Base-by-base conservation (phyloP, 1,284 basidiomycete genomes). In the Cryptococcus jaspeensis region DNA sequence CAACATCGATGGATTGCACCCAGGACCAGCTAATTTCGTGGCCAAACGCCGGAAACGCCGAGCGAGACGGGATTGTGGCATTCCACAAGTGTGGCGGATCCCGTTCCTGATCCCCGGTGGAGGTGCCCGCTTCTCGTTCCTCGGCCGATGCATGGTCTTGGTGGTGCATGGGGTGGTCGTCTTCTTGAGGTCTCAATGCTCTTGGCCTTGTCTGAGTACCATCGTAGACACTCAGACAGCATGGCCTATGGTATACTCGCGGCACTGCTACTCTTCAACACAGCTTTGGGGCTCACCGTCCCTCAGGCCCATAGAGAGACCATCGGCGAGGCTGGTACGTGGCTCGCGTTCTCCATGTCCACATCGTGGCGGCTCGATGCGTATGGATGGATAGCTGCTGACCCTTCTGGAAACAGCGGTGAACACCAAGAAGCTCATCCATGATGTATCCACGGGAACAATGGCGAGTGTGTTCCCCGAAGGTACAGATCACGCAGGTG, bases 381-480 rank as follows among this genome's bases (percentile, higher is more conserved):
- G n/a, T n/a, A n/a, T n/a, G n/a, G n/a, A n/a, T n/a, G n/a, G n/a
- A n/a, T n/a, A n/a, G 22, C 8, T 39, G 25, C 23, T 28, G 20
- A 35, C 9, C 39, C 46, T 23, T 35, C n/a, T 18, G 41, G 23
- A 43, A 5, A 15, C 53, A 70, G 70, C 67, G 36, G 43, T 38
- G 11, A 58, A 67, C 52, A 63, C 60, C 8, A 66, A 66, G 49
- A 39, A 52, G 23, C 52, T 74, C 25, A 65, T 71, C 3, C 60
- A 65, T 36, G 40, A 58, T 12, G 61, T 68, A 6, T 60, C 65
- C 0, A 69, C 68, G 1, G 76, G 76, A 1, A 73, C 73, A 0
- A 65, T 78, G 59, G 70, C 72, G 12, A 71, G 62, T 50, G 66
- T 75, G 15, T 78, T 70, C 56, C 72, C 76, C n/a, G 44, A 55